Evolutionary conservation across 805 yeast genomes (phyloP).

Genomic region (Cyberlindnera suaveolens): DNA sequence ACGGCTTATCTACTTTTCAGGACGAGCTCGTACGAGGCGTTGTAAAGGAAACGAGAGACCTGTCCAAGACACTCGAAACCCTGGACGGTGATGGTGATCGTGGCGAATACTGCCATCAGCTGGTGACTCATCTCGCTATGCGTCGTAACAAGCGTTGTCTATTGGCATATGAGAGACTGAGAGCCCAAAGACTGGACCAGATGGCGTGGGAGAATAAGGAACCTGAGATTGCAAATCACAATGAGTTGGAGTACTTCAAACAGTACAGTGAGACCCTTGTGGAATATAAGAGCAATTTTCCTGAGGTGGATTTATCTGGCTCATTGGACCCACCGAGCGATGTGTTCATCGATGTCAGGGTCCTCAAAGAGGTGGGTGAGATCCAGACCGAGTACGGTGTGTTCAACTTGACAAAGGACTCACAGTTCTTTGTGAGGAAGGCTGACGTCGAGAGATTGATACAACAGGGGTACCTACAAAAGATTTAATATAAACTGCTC

Average conservation of each 20-base stretch:
- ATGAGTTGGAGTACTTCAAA: conserved; percentile 74
- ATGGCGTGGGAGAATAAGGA: conserved; percentile 67
- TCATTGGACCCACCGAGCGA: conserved; percentile 87
- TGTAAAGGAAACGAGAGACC: conserved; percentile 62
- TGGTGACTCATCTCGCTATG: conserved; percentile 34
- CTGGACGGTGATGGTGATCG: conserved; percentile 7
- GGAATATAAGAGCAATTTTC: conserved; percentile 70
- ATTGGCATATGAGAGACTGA: conserved; percentile 69
- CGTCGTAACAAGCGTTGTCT: conserved; percentile 86
- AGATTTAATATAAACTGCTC: conserved; percentile 32
- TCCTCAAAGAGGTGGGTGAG: conserved; percentile 91
- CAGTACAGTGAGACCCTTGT: conserved; percentile 66
- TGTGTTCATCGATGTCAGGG: conserved; percentile 90
- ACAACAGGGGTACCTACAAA: conserved; percentile 89
- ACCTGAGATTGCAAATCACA: conserved; percentile 55
- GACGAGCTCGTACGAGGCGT: conserved; percentile 65
- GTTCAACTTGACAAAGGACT: conserved; percentile 84
- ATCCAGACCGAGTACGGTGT: conserved; percentile 97
- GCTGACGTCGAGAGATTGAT: conserved; percentile 91
- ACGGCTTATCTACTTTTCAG: conserved; percentile 62
- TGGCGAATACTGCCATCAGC: conserved; percentile 6
- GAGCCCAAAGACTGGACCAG: conserved; percentile 63
- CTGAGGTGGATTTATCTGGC: conserved; percentile 84
- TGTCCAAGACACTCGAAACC: conserved; percentile 32
- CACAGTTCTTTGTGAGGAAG: conserved; percentile 90